These are phyloP conservation scores for Chaetomium strumarium DNA, from an alignment of 2,329 filamentous ascomycete genomes.

Conservation along the genomic window DNA sequence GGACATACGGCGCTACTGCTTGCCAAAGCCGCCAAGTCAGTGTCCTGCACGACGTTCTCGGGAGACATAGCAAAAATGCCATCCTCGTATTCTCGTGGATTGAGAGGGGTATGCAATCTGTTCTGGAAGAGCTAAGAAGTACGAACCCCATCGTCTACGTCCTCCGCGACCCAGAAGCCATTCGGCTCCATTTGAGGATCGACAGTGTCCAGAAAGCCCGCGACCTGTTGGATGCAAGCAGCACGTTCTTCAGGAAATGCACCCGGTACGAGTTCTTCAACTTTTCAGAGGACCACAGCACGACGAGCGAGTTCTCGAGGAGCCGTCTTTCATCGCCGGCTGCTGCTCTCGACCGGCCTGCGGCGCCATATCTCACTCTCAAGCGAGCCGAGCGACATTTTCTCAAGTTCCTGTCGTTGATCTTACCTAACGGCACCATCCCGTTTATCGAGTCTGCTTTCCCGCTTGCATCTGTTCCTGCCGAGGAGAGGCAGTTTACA, in stretches of 20 bases:
- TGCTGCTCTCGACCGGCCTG: constrained; percentile 33
- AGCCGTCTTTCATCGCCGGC: constrained; percentile 23
- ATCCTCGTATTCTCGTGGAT: constrained; percentile 71
- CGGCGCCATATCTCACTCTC: constrained; percentile 58
- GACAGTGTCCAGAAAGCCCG: constrained; percentile 50
- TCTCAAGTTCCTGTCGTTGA: constrained; percentile 59
- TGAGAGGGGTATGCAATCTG: constrained; percentile 54
- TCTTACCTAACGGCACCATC: constrained; percentile 49
- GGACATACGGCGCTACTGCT: constrained; percentile 52
- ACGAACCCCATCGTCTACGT: constrained; percentile 68
- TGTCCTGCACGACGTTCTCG: constrained; percentile 54
- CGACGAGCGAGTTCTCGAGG: constrained; percentile 20
- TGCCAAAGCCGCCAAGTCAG: constrained; percentile 60
- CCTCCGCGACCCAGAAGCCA: constrained; percentile 57
- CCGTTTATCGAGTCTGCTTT: constrained; percentile 58
- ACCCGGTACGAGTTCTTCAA: constrained; percentile 76
- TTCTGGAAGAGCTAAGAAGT: constrained; percentile 56
- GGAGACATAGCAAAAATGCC: constrained; percentile 51
- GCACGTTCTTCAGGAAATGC: constrained; percentile 56
- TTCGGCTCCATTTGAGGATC: constrained; percentile 57
- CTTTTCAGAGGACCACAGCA: constrained; percentile 50
- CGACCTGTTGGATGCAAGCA: constrained; percentile 52
- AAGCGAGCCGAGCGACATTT: constrained; percentile 66
- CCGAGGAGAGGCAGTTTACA: constrained; percentile 58
- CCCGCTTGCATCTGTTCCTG: constrained; percentile 55